Evolutionary conservation across 305 asterid species (phyloP), one percentile per base, ranked within the genome.

Genomic region (Stenogyne calaminthoides): DNA sequence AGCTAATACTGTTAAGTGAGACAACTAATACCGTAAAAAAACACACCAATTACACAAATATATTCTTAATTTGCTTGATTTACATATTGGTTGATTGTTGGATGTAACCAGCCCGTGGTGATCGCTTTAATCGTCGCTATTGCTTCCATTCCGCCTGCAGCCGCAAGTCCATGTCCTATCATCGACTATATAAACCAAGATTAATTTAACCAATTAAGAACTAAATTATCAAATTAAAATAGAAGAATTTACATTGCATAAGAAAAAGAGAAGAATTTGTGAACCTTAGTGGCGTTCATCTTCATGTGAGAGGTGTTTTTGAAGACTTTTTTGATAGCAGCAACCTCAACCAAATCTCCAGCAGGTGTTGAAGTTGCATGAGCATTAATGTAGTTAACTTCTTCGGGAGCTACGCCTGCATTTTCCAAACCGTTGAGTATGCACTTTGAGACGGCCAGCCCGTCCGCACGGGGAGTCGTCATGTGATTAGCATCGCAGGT

Each of bases 291-390:
- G 61, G 84, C 86, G 34, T 85, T 85, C 86, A 87, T 87, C 74
- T 85, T 87, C 5, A 85, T 85, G 70, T 77, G 82, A 6, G 84
- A 77, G 16, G 87, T 83, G 47, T 76, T 68, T 70, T 81, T 83
- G 88, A 58, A 58, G 16, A 58, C 64, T 1, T 11, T 25, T 14
- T 58, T 58, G 5, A 58, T 11, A 25, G 64, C 88, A 74, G 76
- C 78, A 64, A 85, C 87, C 82, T 85, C 89, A 39, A 83, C 88
- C 34, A 85, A 51, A 68, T 87, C 89, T 71, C 92, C 89, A 0
- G 84, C 88, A n/a, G 77, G 29, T 2, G 89, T 87, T 64, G 92
- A 85, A 44, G 92, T 85, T 39, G 89, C 92, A 73, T 87, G 89
- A 61, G 88, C 88, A 81, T 87, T 87, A 29, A 87, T 72, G 16